Evolutionary conservation across 352 stramenopile species (phyloP).

Genomic region (Pythium rishiriense): DNA sequence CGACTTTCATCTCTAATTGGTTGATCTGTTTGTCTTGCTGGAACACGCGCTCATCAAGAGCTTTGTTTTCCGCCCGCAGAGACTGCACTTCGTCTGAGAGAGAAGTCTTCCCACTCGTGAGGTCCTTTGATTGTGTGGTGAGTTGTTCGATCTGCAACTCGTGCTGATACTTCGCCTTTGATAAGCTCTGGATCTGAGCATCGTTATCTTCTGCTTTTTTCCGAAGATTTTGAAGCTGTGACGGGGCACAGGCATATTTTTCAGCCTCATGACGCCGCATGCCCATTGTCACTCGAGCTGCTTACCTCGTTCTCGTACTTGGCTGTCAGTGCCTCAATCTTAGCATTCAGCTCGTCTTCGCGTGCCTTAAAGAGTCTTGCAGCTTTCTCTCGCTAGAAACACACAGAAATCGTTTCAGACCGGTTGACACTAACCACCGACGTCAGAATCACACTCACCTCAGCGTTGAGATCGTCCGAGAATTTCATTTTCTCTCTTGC

Average conservation of each 20-base stretch:
- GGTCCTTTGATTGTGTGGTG: conserved; percentile 55
- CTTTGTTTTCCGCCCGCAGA: conserved; percentile 71
- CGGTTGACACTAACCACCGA: too few relatives aligned
- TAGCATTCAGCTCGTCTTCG: conserved; percentile 65
- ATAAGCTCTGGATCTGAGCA: conserved; percentile 49
- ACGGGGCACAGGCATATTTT: too few relatives aligned
- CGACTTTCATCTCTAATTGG: conserved; percentile 66
- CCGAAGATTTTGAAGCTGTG: conserved; percentile 50
- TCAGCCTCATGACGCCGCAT: too few relatives aligned
- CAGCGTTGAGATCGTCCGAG: conserved; percentile 58
- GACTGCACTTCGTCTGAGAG: conserved; percentile 52
- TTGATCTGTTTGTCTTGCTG: conserved; percentile 85
- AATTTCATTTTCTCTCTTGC: conserved; percentile 69
- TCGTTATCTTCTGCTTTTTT: conserved; percentile 50
- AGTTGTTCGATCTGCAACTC: conserved; percentile 80
- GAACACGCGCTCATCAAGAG: conserved; percentile 79
- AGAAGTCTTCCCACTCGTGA: conserved; percentile 41
- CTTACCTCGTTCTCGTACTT: conserved; percentile 73
- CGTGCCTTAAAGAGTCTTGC: conserved; percentile 48
- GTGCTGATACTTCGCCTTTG: conserved; percentile 77
- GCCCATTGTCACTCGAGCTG: background rate
- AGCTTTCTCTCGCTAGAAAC: conserved; percentile 53
- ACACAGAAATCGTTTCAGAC: too few relatives aligned
- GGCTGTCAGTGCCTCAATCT: conserved; percentile 55
- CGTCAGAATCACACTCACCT: conserved; percentile 25